Evolutionary conservation across 257 asterid genomes (phyloP), one percentile per base, ranked within the genome.

Genomic region (Salvia rosmarinus): DNA sequence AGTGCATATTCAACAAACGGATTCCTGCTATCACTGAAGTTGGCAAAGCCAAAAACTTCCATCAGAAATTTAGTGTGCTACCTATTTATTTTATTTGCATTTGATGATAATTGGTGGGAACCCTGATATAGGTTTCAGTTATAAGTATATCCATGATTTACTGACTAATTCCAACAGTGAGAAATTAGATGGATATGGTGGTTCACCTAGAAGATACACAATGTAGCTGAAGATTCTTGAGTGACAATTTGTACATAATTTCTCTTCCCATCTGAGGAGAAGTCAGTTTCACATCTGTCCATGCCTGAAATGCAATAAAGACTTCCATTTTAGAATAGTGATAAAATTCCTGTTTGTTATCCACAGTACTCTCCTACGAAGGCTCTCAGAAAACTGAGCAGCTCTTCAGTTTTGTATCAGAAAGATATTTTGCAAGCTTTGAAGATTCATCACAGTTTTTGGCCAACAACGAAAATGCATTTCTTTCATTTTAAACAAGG

Each of bases 221-320:
- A 67, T 88, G 90, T 74, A 90, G 86, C 74, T 77, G 77, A 40
- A 87, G 88, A 74, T 82, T 61, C 79, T 82, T 85, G 39, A 90
- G 86, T 1, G 98, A 87, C 80, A 92, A 32, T 82, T 92, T 92
- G 82, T 84, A 92, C 84, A 75, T 64, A 51, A 88, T 88, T 86
- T 88, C 98, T 85, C 97, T 90, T 60, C 78, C 85, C 98, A 92
- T 92, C 82, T 92, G 98, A 64, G 97, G 98, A 75, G 98, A 92
- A 70, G 95, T 90, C 83, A 92, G 80, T 78, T 92, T 90, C 81
- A 92, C 93, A 74, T 92, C 96, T 49, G 90, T 58, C 97, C 96
- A 92, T 57, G 82, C 85, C 98, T 92, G 84, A 73, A 80, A 82
- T 57, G 39, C 50, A 42, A 57, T 4, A 19, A 66, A 20, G 17